phyloP scores from a whole-genome alignment of 2,329 filamentous ascomycete species.

The Sarocladium kiliense region DNA sequence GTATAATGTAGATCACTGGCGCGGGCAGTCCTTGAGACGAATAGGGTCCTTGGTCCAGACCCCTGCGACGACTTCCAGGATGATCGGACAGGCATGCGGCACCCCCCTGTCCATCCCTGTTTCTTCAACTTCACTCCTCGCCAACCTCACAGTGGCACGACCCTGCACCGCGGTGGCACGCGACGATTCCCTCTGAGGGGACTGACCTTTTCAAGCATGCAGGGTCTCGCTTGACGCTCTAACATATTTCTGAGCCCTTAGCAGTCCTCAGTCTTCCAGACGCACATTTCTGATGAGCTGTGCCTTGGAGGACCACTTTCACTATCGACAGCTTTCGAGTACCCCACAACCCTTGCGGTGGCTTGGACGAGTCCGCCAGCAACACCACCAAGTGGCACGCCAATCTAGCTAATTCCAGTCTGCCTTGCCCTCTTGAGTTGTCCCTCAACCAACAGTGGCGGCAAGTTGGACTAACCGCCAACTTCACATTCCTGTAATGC shows the following conservation, averaged over 20 bases:
- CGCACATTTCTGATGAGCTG: no score
- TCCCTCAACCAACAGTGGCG: background rate
- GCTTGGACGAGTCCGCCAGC: background rate
- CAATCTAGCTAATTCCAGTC: background rate
- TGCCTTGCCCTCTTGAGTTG: background rate
- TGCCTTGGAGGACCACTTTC: no score
- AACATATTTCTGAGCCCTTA: no score
- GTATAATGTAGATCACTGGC: background rate
- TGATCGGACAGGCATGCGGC: slow-evolving; percentile 7
- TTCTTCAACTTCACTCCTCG: background rate
- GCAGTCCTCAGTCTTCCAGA: no score
- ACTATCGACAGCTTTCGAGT: no score
- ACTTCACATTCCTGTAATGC: background rate
- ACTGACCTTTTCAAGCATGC: no score
- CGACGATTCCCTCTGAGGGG: no score
- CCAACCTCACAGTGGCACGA: background rate
- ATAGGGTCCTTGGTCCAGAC: background rate
- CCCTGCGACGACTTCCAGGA: slow-evolving; percentile 7
- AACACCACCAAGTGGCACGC: background rate
- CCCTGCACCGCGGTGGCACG: background rate
- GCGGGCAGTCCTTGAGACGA: background rate
- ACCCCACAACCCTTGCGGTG: background rate
- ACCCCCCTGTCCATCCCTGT: slow-evolving; percentile 4
- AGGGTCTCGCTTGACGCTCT: no score
- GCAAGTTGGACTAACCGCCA: background rate